Base-by-base conservation (phyloP, 805 yeast genomes). In the Brettanomyces anomalus region DNA sequence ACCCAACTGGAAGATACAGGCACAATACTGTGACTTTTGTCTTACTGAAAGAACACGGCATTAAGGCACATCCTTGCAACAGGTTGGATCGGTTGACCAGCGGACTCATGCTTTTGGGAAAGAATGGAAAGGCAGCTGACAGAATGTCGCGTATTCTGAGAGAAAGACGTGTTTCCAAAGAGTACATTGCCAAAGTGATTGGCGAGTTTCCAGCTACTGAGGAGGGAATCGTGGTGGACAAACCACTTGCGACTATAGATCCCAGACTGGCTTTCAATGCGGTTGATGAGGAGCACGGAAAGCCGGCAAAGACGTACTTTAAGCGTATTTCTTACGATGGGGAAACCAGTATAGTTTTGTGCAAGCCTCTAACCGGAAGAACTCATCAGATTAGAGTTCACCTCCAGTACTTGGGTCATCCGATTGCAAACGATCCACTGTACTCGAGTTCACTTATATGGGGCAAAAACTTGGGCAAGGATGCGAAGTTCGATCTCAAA, bases 321-420 rank as follows among this genome's bases (percentile, higher is more conserved):
- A 65, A 60, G 44, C 68, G 85, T 39, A 64, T 84, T 0, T 72
- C 84, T n/a, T 85, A 72, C 54, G 86, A 89, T 61, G 75, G 83
- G 1, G 56, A 70, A 35, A 52, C 67, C 53, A 77, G 86, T 43
- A 70, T 93, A 21, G 96, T 93, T 3, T 70, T 77, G 46, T 90
- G 97, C 61, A 73, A 68, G 49, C 98, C 98, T 1, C 64, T 74
- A 15, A 90, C 98, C 0, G 98, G 98, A 0, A 71, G 98, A 56
- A 87, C 97, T 0, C 98, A 90, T 60, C 98, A 90, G 58, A 88
- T 93, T 40, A 68, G 98, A 46, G 95, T 93, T 1, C 98, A 93
- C 65, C 64, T 93, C 44, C 96, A 89, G 61, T 82, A 71, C 50
- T 52, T 93, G n/a, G 97, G 97, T 0, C 74, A 68, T 55, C 96